These are phyloP conservation scores for Serendipita sp. DNA, from an alignment of 768 basidiomycete genomes.

Conservation along the genomic window DNA sequence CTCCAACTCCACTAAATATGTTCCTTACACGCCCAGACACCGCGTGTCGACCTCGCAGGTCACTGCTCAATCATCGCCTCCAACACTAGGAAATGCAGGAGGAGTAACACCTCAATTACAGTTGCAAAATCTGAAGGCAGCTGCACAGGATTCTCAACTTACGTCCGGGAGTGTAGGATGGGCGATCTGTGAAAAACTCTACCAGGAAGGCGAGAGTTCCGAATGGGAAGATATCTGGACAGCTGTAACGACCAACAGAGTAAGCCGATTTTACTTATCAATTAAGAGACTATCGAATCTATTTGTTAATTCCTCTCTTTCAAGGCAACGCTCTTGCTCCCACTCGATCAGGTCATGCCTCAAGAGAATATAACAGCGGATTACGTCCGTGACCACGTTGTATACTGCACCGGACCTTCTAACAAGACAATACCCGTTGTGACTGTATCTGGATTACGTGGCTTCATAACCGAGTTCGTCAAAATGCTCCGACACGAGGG, in stretches of 20 bases:
- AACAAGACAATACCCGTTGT: constrained; percentile 37
- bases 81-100: constrained; percentile 35
- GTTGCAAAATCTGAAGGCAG: constrained; percentile 56
- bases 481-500: neutral
- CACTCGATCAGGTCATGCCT: constrained; percentile 39
- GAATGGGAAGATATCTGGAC: constrained; percentile 64
- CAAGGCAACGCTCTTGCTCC: constrained; percentile 70
- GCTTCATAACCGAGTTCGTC: constrained; percentile 45
- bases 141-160: constrained; percentile 51
- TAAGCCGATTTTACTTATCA: constrained; percentile 20
- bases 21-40: constrained; percentile 65
- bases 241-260: constrained; percentile 51
- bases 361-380: constrained; percentile 49
- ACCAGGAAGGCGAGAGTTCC: constrained; percentile 27
- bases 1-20: constrained; percentile 34
- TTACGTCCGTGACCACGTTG: constrained; percentile 71
- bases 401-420: constrained; percentile 41
- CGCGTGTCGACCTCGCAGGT: constrained; percentile 36
- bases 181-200: constrained; percentile 59
- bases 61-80: constrained; percentile 19
- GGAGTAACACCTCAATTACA: constrained; percentile 56
- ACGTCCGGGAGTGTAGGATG: constrained; percentile 52
- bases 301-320: neutral
- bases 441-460: constrained; percentile 74
- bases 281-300: neutral